Evolutionary conservation across 2,329 filamentous ascomycete species (phyloP).

Genomic region (Xylaria sp.): DNA sequence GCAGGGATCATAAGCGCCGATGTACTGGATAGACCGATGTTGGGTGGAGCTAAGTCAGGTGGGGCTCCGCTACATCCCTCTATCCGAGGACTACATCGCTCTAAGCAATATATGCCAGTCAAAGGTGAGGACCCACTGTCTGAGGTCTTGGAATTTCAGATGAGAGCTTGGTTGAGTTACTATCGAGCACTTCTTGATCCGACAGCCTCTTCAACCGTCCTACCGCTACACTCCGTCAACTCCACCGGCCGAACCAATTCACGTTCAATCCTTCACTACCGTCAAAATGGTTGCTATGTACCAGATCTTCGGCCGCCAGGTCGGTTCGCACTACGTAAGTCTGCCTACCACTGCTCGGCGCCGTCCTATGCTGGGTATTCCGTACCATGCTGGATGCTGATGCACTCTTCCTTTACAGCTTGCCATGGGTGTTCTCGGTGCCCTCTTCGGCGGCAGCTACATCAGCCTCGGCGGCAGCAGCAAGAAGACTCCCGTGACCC

Average conservation of each 20-base stretch:
- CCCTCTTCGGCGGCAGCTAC: slow-evolving; percentile 47
- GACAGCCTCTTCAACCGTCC: slow-evolving; percentile 22
- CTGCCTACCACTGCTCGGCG: background rate
- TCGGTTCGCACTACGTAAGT: slow-evolving; percentile 58
- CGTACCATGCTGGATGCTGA: slow-evolving; percentile 15
- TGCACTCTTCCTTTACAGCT: slow-evolving; percentile 38
- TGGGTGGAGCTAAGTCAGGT: too few relatives aligned
- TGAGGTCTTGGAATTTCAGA: slow-evolving; percentile 21
- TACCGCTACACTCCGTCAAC: slow-evolving; percentile 20
- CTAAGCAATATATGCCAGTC: slow-evolving; percentile 11
- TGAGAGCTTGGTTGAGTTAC: slow-evolving; percentile 22
- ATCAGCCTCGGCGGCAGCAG: slow-evolving; percentile 41
- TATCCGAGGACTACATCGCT: background rate
- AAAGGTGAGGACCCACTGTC: slow-evolving; percentile 9
- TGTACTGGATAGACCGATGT: background rate
- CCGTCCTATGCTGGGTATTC: background rate
- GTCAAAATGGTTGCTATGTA: slow-evolving; percentile 47
- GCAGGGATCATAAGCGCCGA: background rate
- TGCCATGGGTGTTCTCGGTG: slow-evolving; percentile 51
- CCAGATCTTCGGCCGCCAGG: slow-evolving; percentile 52
- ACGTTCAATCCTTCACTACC: slow-evolving; percentile 28
- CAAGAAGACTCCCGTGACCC: slow-evolving; percentile 41
- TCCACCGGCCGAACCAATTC: slow-evolving; percentile 21
- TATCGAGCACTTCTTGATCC: slow-evolving; percentile 28
- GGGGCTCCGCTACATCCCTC: slow-evolving; percentile 2